Conservation (phyloP, 148 eudicot species). For the Bassia scoparia region DNA sequence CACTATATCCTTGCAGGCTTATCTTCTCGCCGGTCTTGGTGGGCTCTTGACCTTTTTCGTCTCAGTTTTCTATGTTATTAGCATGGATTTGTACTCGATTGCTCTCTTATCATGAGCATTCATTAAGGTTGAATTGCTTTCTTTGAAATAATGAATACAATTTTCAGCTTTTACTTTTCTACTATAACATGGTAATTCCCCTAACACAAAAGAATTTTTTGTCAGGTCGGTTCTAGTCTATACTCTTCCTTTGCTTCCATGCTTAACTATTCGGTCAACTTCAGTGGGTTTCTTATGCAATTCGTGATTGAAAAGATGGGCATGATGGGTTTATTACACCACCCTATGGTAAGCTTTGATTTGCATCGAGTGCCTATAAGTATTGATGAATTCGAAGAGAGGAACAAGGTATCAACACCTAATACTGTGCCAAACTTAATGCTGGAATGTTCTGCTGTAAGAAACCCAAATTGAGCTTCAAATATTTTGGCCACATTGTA, state of each 20-base stretch:
- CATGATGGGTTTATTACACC: slow-evolving; percentile 88
- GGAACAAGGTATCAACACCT: neutral
- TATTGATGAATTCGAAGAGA: neutral
- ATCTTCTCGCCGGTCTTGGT: slow-evolving; percentile 67
- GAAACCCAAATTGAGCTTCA: too few relatives aligned
- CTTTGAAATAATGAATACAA: neutral
- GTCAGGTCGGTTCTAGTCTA: slow-evolving; percentile 68
- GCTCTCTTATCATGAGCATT: slow-evolving; percentile 37
- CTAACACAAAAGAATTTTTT: slow-evolving; percentile 23
- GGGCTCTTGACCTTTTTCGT: slow-evolving; percentile 65
- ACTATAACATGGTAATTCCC: neutral
- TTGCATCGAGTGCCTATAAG: neutral
- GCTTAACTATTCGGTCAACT: slow-evolving; percentile 62
- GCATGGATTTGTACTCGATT: slow-evolving; percentile 62
- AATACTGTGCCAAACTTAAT: neutral
- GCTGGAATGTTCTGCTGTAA: neutral
- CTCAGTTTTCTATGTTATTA: slow-evolving; percentile 66
- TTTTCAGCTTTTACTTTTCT: neutral
- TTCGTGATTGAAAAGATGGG: slow-evolving; percentile 96
- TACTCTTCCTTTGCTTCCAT: slow-evolving; percentile 65
- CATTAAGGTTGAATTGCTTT: slow-evolving; percentile 55
- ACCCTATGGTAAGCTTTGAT: slow-evolving; percentile 72
- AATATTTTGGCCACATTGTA: too few relatives aligned
- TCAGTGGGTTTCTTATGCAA: slow-evolving; percentile 65
- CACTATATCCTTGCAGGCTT: slow-evolving; percentile 49